Base-by-base conservation (phyloP, 306 rosid genomes). In the Gynostemma pentaphyllum region DNA sequence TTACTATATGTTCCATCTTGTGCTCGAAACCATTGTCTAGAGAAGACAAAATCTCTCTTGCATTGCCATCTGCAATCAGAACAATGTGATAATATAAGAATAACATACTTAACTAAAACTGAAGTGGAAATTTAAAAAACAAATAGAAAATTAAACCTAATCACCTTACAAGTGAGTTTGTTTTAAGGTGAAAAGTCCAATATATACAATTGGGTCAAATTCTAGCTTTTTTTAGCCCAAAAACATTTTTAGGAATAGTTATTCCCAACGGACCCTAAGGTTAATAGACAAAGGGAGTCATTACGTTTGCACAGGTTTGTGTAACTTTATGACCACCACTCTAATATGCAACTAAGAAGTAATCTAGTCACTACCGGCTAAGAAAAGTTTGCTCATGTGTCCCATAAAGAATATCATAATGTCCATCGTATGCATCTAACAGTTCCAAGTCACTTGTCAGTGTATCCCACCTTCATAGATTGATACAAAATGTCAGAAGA, bases 1-100 rank as follows among this genome's bases (percentile, higher is more conserved):
- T 88, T 82, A 92, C 98, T 92, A 61, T 86, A 88, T 70, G 89
- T 81, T 77, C 95, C 96, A 72, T 92, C 95, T 76, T 88, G 96
- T 76, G 81, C 90, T 1, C 72, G 87, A 76, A 92, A 88, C 98
- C 98, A 92, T 75, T 82, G 96, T 84, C 98, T 79, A 34, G 98
- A 85, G 78, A 88, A 88, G 72, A 92, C 37, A 75, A 88, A 92
- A 76, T 92, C 98, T 64, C 88, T 78, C 82, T 82, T 92, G 55
- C 95, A 86, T 57, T 84, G 89, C 95, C 94, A 92, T 81, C 98
- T 92, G 73, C 36, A 73, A 15, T 13, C 66, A 72, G 40, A 37
- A 75, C 30, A 14, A 59, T 13, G 27, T 50, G 37, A 11, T 37
- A 70, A 74, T 39, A 55, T 59, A 60, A 52, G 4, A 64, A 63